These are phyloP conservation scores for Yamadazyma takamatsuzukensis DNA, from an alignment of 805 yeast genomes.

Conservation along the genomic window DNA sequence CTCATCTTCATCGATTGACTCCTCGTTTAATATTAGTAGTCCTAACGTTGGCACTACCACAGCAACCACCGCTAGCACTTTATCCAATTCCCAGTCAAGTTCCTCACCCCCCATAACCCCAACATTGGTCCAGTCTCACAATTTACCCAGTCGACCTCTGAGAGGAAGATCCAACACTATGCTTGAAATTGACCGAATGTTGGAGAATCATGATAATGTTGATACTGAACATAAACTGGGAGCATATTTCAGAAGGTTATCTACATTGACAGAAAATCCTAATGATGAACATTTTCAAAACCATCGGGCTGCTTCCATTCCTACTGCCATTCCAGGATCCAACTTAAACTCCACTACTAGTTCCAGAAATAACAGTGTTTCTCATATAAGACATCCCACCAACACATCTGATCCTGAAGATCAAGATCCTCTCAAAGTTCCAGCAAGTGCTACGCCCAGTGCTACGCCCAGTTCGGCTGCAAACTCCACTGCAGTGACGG, in stretches of 20 bases:
- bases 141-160: conserved; percentile 2
- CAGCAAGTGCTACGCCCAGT: background rate
- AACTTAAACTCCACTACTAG: conserved; percentile 7
- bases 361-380: conserved; percentile 11
- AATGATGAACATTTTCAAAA: conserved; percentile 21
- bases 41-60: conserved; percentile 16
- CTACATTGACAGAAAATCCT: conserved; percentile 57
- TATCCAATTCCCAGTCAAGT: conserved; percentile 3
- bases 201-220: conserved; percentile 34
- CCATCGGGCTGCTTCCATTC: background rate
- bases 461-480: background rate
- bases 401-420: conserved; percentile 7
- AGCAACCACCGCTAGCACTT: conserved; percentile 10
- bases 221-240: conserved; percentile 50
- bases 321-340: conserved; percentile 1
- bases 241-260: conserved; percentile 63
- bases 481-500: conserved; percentile 3
- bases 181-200: conserved; percentile 30
- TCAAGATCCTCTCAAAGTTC: conserved; percentile 3
- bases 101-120: conserved; percentile 11
- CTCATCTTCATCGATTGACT: conserved; percentile 15
- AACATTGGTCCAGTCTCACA: conserved; percentile 3
- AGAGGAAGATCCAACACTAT: conserved; percentile 36
- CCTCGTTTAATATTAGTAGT: conserved; percentile 13
- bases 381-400: conserved; percentile 1